phyloP scores from a whole-genome alignment of 2,329 filamentous ascomycete species.

The Fusarium nurragi region DNA sequence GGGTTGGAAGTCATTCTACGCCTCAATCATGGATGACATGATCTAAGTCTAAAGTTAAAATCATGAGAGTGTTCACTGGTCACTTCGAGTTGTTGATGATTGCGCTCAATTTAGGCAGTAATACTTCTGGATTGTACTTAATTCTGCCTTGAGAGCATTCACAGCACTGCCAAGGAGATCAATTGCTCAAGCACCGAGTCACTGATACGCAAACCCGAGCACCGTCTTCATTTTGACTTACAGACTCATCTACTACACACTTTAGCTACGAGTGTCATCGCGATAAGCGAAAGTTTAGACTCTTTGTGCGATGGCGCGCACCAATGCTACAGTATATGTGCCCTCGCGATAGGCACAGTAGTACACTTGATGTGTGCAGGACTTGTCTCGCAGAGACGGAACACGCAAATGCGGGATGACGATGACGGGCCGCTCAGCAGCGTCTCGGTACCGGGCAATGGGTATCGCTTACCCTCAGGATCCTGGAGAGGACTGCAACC shows the following conservation, averaged over 20 bases:
- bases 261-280: slow-evolving; percentile 16
- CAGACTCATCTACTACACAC: slow-evolving; percentile 2
- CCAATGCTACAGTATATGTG: slow-evolving; percentile 31
- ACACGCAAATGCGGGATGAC: slow-evolving; percentile 39
- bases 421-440: slow-evolving; percentile 24
- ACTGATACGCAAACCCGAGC: neutral
- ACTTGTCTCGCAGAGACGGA: slow-evolving; percentile 14
- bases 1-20: slow-evolving; percentile 12
- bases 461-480: slow-evolving; percentile 36
- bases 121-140: neutral
- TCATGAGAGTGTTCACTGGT: neutral
- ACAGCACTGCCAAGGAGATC: neutral
- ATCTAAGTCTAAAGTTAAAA: slow-evolving; percentile 4
- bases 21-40: slow-evolving; percentile 2
- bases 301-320: neutral
- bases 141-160: neutral
- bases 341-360: slow-evolving; percentile 25
- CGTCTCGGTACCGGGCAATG: slow-evolving; percentile 36
- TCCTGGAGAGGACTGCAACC: slow-evolving; percentile 9
- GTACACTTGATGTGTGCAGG: slow-evolving; percentile 16
- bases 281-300: slow-evolving; percentile 33
- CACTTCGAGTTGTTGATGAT: neutral
- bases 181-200: neutral
- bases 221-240: slow-evolving; percentile 3
- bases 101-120: no score